Conservation (phyloP, 169 alveolate genomes). For the Besnoitia besnoiti region DNA sequence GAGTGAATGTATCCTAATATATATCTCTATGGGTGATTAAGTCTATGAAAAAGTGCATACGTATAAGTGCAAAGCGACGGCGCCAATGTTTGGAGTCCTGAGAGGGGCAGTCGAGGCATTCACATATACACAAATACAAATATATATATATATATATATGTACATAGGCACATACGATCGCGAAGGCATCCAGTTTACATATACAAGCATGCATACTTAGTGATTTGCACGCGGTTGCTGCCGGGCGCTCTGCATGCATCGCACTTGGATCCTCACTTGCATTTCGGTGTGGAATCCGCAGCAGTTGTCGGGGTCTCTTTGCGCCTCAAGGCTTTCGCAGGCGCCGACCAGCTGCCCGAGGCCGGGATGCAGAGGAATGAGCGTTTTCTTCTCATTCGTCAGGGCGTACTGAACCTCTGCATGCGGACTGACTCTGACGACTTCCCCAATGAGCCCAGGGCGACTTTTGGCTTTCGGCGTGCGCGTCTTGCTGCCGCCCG, state of each 20-base stretch:
- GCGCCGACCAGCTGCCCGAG: conserved; percentile 48
- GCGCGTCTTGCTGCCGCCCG: not conserved
- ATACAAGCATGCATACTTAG: not conserved
- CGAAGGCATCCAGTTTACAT: not conserved
- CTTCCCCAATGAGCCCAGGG: not conserved
- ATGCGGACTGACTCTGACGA: conserved; percentile 4
- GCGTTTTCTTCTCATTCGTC: conserved; percentile 39
- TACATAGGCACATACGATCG: not conserved
- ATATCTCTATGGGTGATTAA: not conserved
- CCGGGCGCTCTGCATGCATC: not conserved
- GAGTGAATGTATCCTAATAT: not conserved
- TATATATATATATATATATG: conserved; percentile 1
- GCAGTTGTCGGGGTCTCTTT: conserved; percentile 60
- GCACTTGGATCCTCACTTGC: conserved; percentile 14
- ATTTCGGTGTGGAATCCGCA: conserved; percentile 66
- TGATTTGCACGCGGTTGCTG: not conserved
- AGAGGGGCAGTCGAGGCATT: not conserved
- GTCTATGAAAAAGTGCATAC: too few species aligned
- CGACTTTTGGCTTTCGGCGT: too few species aligned
- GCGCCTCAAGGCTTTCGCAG: conserved; percentile 42
- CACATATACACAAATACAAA: not conserved
- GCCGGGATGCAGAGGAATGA: conserved; percentile 60
- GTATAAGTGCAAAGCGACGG: not conserved
- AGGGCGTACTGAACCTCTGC: conserved; percentile 56
- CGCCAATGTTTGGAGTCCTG: not conserved